Percentiles rank a stretch among this genome's conserved stretches.
These are phyloP conservation scores for Silene vulgaris DNA, from an alignment of 179 eudicot genomes.

Conservation along the genomic window DNA sequence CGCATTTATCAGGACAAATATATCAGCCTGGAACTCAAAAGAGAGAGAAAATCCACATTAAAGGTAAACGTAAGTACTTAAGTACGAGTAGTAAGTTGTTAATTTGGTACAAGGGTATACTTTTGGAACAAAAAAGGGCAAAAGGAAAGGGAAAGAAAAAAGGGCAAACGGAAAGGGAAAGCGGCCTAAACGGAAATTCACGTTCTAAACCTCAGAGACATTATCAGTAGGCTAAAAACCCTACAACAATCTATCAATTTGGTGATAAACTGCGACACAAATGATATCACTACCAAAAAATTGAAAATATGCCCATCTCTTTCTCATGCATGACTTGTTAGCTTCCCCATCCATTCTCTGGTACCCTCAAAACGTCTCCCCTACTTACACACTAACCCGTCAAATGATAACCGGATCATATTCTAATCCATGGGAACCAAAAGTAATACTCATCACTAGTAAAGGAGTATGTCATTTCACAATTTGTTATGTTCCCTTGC, in stretches of 20 bases:
- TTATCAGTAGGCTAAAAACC: not conserved
- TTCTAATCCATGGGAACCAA: not conserved
- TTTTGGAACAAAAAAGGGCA: too few species aligned
- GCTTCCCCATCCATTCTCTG: not conserved
- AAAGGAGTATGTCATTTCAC: constrained; percentile 1
- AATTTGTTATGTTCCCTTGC: not conserved
- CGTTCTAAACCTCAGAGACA: not conserved
- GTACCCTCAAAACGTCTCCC: not conserved
- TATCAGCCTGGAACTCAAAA: too few species aligned
- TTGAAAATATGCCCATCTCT: not conserved
- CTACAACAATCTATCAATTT: not conserved
- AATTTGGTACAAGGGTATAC: too few species aligned
- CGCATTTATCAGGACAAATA: too few species aligned
- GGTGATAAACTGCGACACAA: too few species aligned
- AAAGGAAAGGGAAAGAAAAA: too few species aligned
- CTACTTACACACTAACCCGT: not conserved
- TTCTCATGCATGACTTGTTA: not conserved
- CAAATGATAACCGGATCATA: not conserved
- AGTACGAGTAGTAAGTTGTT: too few species aligned
- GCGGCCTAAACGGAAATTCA: not conserved
- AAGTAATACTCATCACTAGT: not conserved
- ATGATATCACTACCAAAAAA: too few species aligned
- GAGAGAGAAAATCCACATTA: too few species aligned
- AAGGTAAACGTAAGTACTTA: too few species aligned
- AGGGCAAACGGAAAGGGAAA: too few species aligned